These are phyloP conservation scores for Colletotrichum sublineola DNA, from an alignment of 2,329 filamentous ascomycete species.

Conservation along the genomic window DNA sequence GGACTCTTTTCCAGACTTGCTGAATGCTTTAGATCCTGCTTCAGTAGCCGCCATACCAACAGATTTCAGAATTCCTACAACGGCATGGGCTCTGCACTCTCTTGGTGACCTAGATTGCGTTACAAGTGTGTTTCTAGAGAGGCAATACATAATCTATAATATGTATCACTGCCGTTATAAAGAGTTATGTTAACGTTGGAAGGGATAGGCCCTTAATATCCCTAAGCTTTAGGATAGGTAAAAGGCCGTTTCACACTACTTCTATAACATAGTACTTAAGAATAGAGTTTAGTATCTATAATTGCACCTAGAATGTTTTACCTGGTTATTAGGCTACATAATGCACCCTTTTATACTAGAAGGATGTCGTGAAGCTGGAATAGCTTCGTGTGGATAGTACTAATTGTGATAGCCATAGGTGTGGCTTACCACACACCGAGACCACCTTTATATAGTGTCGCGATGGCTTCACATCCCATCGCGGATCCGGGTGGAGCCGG, in stretches of 20 bases:
- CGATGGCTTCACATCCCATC: too few species aligned
- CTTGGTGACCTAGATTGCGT: slow-evolving; percentile 8
- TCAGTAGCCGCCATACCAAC: slow-evolving; percentile 5
- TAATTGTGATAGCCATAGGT: too few species aligned
- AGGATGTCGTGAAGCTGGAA: too few species aligned
- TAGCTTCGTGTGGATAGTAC: too few species aligned
- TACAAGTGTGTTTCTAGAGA: slow-evolving; percentile 12
- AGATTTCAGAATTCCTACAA: slow-evolving; percentile 18
- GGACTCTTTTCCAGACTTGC: not conserved
- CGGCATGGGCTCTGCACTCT: not conserved
- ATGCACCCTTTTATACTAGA: not conserved
- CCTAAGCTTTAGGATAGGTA: slow-evolving; percentile 36
- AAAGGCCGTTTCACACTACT: slow-evolving; percentile 39
- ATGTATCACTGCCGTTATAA: not conserved
- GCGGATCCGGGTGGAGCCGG: too few species aligned
- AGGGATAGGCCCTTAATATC: slow-evolving; percentile 24
- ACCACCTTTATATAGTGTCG: too few species aligned
- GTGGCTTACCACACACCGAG: too few species aligned
- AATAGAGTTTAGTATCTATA: slow-evolving; percentile 40
- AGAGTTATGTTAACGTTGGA: slow-evolving; percentile 11
- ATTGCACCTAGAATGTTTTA: not conserved
- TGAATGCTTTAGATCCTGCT: slow-evolving; percentile 29
- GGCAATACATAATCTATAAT: not conserved
- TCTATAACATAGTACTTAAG: slow-evolving; percentile 17
- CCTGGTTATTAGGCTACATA: not conserved